A percentile compares a stretch with the other conserved stretches of the same genome.
Evolutionary conservation across 2,329 filamentous ascomycete genomes (phyloP).

Genomic region (Incumbomyces lentus): DNA sequence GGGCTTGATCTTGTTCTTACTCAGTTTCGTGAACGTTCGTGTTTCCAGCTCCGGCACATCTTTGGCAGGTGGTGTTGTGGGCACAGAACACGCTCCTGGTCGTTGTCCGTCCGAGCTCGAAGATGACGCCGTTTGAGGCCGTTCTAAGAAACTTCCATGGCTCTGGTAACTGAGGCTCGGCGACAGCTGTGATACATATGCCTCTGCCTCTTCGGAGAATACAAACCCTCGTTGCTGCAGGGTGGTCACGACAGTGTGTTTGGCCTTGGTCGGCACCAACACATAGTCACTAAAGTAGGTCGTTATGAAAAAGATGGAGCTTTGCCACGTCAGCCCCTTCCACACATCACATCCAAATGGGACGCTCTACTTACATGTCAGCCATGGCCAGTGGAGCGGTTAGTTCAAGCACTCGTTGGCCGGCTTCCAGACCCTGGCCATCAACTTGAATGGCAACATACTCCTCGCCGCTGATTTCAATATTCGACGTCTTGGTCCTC

Average conservation of each 20-base stretch:
- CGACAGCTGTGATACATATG: slow-evolving; percentile 50
- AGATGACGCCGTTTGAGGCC: not conserved
- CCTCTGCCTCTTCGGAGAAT: slow-evolving; percentile 60
- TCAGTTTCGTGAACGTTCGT: slow-evolving; percentile 75
- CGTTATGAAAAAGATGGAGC: slow-evolving; percentile 94
- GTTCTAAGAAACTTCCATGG: not conserved
- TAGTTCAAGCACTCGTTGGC: slow-evolving; percentile 80
- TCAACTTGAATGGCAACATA: slow-evolving; percentile 86
- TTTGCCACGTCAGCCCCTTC: slow-evolving; percentile 24
- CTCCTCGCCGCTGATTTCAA: slow-evolving; percentile 70
- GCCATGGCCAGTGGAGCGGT: slow-evolving; percentile 84
- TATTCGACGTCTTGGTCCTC: slow-evolving; percentile 25
- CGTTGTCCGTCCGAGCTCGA: not conserved
- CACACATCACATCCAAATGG: not conserved
- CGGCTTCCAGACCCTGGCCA: slow-evolving; percentile 80
- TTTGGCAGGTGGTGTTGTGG: slow-evolving; percentile 65
- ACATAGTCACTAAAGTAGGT: slow-evolving; percentile 98
- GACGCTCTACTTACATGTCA: slow-evolving; percentile 52
- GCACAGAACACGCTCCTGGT: slow-evolving; percentile 26
- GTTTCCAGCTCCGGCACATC: slow-evolving; percentile 69
- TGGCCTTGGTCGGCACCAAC: slow-evolving; percentile 68
- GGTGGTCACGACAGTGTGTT: slow-evolving; percentile 62
- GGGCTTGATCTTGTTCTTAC: slow-evolving; percentile 63
- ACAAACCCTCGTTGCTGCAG: slow-evolving; percentile 72
- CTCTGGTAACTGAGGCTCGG: slow-evolving; percentile 21